Conservation (phyloP, 305 asterid species). For the Fraxinus nigra region DNA sequence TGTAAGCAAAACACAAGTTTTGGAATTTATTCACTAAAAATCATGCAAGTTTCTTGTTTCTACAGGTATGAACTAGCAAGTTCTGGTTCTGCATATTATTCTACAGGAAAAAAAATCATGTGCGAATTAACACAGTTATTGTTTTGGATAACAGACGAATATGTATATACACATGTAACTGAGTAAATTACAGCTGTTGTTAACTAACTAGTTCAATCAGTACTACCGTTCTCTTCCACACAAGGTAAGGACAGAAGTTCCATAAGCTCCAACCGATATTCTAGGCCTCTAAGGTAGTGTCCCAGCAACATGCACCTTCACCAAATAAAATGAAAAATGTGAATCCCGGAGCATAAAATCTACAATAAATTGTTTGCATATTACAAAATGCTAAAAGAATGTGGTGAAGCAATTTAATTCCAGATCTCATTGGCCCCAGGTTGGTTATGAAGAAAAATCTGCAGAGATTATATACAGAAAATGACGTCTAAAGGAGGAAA, state of each 20-base stretch:
- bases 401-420: background rate
- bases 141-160: background rate
- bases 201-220: conserved; percentile 28
- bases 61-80: background rate
- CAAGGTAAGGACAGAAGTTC: conserved; percentile 59
- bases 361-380: background rate
- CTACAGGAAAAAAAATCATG: background rate
- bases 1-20: background rate
- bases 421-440: background rate
- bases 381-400: background rate
- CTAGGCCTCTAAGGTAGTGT: conserved; percentile 86
- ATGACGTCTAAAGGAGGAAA: background rate
- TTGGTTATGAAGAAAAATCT: background rate
- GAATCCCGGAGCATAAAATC: background rate
- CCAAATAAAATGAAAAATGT: background rate
- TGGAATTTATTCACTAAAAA: background rate
- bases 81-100: background rate
- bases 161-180: conserved; percentile 15
- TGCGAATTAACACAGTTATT: background rate
- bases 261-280: conserved; percentile 72
- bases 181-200: background rate
- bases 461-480: background rate
- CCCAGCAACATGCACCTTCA: conserved; percentile 92
- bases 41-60: background rate
- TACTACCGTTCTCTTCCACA: conserved; percentile 25